phyloP scores from a whole-genome alignment of 768 basidiomycete species.

The Termitomyces sp. region DNA sequence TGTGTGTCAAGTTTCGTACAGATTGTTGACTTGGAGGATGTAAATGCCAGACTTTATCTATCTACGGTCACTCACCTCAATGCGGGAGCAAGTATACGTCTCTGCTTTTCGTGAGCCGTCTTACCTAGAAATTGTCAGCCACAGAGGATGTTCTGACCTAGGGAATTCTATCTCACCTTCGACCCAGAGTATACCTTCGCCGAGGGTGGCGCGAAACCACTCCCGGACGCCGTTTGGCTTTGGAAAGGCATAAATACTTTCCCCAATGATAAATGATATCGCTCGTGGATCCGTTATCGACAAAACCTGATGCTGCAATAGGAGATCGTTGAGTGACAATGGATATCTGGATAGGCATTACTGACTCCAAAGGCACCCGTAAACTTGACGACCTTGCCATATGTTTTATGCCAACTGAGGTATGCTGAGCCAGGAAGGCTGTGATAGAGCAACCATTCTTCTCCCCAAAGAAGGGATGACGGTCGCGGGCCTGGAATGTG shows the following conservation, averaged over 20 bases:
- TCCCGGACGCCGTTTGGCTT: constrained; percentile 58
- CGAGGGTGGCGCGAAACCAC: constrained; percentile 58
- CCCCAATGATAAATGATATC: constrained; percentile 48
- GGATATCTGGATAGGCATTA: background rate
- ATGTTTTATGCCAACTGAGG: constrained; percentile 45
- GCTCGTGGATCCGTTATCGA: constrained; percentile 53
- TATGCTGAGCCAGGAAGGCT: constrained; percentile 49
- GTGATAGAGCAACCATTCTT: constrained; percentile 54
- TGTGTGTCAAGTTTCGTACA: constrained; percentile 42
- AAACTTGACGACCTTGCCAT: constrained; percentile 51
- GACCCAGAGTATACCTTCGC: constrained; percentile 62
- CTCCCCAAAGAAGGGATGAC: constrained; percentile 54
- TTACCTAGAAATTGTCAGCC: constrained; percentile 33
- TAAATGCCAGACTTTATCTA: background rate
- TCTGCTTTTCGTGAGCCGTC: constrained; percentile 51
- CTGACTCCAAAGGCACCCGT: constrained; percentile 48
- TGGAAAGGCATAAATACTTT: constrained; percentile 53
- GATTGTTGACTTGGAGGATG: constrained; percentile 38
- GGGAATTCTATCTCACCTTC: constrained; percentile 44
- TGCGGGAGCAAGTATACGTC: constrained; percentile 49
- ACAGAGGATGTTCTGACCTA: background rate
- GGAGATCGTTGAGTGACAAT: constrained; percentile 6
- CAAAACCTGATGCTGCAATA: constrained; percentile 46
- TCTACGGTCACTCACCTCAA: constrained; percentile 33
- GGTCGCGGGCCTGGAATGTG: constrained; percentile 48